Evolutionary conservation across 208 protist species (phyloP), one percentile per base, ranked within the genome.

Genomic region (Crithidia acanthocephali): DNA sequence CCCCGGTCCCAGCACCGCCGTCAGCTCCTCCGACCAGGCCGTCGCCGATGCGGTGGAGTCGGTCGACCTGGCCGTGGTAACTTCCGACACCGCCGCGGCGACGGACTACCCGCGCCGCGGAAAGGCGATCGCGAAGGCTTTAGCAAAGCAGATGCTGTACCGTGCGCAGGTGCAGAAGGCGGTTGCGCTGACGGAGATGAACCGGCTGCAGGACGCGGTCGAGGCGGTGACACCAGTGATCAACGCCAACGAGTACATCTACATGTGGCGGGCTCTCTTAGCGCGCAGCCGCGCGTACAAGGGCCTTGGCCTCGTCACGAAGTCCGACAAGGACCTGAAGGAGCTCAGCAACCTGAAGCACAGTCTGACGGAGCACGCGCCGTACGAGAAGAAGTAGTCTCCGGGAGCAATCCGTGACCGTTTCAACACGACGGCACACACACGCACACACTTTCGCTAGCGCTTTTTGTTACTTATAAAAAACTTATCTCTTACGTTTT

Each of bases 221-320:
- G 79, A 87, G 2, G 70, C 81, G 15, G 75, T 95, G 53, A 83
- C 85, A 45, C 77, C 81, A 7, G 85, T 96, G 9, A 90, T 96
- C 32, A 66, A 72, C 30, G 85, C 80, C 47, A 81, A 95, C 65
- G 87, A 94, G 72, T 96, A 88, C 76, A 85, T 96, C 56, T 89
- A 96, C 76, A 94, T 96, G 89, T 96, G 92, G 89, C 78, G 87
- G 33, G 92, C 92, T 2, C 76, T 91, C 55, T 79, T 96, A 69
- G 86, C 87, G 20, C 86, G 89, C 40, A 90, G 85, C 59, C 87
- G 87, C 20, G 88, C 88, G 10, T 85, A 91, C 74, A 90, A 93
- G 74, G 76, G 76, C 5, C 80, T 95, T 1, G 92, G 92, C 40
- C 79, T 88, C 59, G 91, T 96, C 64, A 93, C 85, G 30, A 78